phyloP scores from a whole-genome alignment of 345 rosid genomes.

The Aurinia saxatilis region DNA sequence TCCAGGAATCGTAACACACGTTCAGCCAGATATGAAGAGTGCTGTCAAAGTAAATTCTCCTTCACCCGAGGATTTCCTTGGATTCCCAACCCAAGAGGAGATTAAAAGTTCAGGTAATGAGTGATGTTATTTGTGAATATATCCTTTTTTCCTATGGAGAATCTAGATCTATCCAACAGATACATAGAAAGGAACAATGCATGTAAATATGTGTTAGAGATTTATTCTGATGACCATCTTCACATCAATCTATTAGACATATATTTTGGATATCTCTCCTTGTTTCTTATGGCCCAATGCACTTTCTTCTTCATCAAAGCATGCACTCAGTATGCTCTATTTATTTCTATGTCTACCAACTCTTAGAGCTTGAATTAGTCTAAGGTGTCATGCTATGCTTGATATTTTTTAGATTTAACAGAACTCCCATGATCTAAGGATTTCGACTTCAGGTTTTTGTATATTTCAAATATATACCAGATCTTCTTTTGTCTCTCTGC shows the following conservation, averaged over 20 bases:
- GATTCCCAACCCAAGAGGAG: conserved; percentile 60
- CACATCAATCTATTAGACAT: neutral
- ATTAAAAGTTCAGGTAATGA: conserved; percentile 51
- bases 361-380: neutral
- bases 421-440: neutral
- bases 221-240: neutral
- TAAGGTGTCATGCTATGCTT: neutral
- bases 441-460: conserved; percentile 1
- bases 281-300: conserved; percentile 7
- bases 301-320: conserved; percentile 1
- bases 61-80: conserved; percentile 57
- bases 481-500: neutral
- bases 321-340: neutral
- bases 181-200: neutral
- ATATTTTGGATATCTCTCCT: conserved; percentile 4
- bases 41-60: conserved; percentile 37
- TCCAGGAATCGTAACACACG: conserved; percentile 27
- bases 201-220: neutral
- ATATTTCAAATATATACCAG: neutral
- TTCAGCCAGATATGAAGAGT: conserved; percentile 29
- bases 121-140: conserved; percentile 3
- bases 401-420: neutral
- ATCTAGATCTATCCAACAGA: neutral
- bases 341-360: neutral
- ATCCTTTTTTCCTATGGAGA: neutral